phyloP scores from a whole-genome alignment of 768 basidiomycete species.

The Neoboletus brunneissimus region DNA sequence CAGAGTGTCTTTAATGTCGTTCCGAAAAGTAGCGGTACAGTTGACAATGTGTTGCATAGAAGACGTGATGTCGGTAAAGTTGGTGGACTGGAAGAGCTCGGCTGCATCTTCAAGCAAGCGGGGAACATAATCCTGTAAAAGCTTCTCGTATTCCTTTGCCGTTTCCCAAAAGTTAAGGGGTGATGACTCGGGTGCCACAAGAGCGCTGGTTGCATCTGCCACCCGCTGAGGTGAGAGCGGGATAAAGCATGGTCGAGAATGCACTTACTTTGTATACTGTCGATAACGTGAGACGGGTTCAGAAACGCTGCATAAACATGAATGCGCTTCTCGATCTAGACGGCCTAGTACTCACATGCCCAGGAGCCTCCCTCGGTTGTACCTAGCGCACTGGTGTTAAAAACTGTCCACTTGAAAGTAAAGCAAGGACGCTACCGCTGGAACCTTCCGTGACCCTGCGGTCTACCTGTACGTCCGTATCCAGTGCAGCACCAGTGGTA shows the following conservation, averaged over 20 bases:
- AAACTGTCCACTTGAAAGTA: too few species aligned
- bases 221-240: neutral
- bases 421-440: too few species aligned
- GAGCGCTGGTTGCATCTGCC: neutral
- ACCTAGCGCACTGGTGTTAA: too few species aligned
- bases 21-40: constrained; percentile 10
- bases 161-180: constrained; percentile 15
- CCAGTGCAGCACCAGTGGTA: neutral
- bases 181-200: neutral
- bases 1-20: constrained; percentile 3
- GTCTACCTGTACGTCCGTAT: too few species aligned
- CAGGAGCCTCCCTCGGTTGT: neutral
- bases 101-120: constrained; percentile 3
- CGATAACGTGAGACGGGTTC: neutral
- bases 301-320: neutral
- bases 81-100: neutral
- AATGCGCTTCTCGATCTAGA: neutral
- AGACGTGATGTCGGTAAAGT: neutral
- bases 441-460: too few species aligned
- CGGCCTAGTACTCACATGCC: neutral
- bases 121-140: constrained; percentile 1
- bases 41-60: constrained; percentile 12
- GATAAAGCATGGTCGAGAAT: neutral
- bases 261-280: constrained; percentile 1
- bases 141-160: neutral